Percentiles rank a stretch among this genome's conserved stretches.
phyloP scores from a whole-genome alignment of 768 basidiomycete species.

The Agaricus subrufescens region DNA sequence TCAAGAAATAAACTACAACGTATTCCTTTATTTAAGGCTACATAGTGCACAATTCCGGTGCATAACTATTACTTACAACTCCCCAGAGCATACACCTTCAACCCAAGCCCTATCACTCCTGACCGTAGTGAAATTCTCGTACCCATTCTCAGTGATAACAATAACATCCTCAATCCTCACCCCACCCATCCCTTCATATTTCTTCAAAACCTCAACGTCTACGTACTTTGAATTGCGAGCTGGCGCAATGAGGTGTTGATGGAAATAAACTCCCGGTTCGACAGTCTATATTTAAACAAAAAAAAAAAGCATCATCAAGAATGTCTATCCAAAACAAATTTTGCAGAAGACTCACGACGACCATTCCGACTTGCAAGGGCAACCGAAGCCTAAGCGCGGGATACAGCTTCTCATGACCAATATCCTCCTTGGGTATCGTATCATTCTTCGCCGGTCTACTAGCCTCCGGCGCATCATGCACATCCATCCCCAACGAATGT shows the following conservation, averaged over 20 bases:
- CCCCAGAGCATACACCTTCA: conserved; percentile 77
- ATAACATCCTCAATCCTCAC: conserved; percentile 94
- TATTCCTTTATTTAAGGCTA: no score
- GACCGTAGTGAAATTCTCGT: conserved; percentile 83
- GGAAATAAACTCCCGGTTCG: conserved; percentile 89
- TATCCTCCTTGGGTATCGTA: conserved; percentile 35
- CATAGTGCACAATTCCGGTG: no score
- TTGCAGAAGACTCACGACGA: conserved; percentile 56
- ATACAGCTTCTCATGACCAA: conserved; percentile 66
- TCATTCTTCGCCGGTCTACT: conserved; percentile 63
- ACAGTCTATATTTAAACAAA: conserved; percentile 54
- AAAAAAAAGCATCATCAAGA: not conserved
- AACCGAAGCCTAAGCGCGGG: conserved; percentile 75
- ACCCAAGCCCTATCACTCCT: conserved; percentile 79
- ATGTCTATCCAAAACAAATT: not conserved
- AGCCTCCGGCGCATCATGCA: conserved; percentile 87
- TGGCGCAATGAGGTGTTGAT: conserved; percentile 66
- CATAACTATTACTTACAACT: conserved; percentile 17
- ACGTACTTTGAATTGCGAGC: conserved; percentile 62
- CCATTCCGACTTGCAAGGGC: conserved; percentile 74
- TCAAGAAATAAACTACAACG: no score
- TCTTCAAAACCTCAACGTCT: conserved; percentile 60
- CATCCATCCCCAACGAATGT: conserved; percentile 90
- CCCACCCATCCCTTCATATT: conserved; percentile 82
- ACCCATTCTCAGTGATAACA: conserved; percentile 66